These are phyloP conservation scores for Claviceps pazoutovae DNA, from an alignment of 2,329 filamentous ascomycete species.

Conservation along the genomic window DNA sequence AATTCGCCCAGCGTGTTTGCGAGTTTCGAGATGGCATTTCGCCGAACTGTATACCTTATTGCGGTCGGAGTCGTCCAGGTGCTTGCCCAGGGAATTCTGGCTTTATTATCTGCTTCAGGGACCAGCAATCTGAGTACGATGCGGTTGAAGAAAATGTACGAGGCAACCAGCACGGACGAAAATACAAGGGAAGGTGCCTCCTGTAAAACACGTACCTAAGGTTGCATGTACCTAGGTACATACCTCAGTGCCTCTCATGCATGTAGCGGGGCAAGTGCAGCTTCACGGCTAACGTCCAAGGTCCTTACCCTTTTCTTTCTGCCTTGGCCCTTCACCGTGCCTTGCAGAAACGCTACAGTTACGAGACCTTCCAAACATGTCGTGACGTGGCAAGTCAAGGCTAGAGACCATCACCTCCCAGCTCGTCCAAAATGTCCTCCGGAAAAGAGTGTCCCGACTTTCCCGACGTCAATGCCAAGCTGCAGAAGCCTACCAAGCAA, in stretches of 20 bases:
- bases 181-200: no score
- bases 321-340: not conserved
- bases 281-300: not conserved
- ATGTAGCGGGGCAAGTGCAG: slow-evolving; percentile 6
- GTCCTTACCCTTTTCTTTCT: not conserved
- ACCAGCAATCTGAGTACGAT: no score
- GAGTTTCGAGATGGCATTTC: no score
- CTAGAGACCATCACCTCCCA: not conserved
- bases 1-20: no score
- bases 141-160: no score
- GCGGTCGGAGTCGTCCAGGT: no score
- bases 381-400: not conserved
- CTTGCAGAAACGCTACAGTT: not conserved
- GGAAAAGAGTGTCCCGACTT: slow-evolving; percentile 42
- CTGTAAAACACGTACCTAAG: no score
- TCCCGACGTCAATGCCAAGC: slow-evolving; percentile 61
- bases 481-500: slow-evolving; percentile 67
- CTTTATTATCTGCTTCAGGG: no score
- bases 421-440: slow-evolving; percentile 27
- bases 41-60: no score
- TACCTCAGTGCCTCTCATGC: slow-evolving; percentile 2
- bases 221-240: no score
- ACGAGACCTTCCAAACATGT: slow-evolving; percentile 4
- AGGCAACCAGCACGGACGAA: no score
- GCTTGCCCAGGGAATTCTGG: no score